phyloP scores from a whole-genome alignment of 345 rosid species.

The Pseudoturritis turrita region DNA sequence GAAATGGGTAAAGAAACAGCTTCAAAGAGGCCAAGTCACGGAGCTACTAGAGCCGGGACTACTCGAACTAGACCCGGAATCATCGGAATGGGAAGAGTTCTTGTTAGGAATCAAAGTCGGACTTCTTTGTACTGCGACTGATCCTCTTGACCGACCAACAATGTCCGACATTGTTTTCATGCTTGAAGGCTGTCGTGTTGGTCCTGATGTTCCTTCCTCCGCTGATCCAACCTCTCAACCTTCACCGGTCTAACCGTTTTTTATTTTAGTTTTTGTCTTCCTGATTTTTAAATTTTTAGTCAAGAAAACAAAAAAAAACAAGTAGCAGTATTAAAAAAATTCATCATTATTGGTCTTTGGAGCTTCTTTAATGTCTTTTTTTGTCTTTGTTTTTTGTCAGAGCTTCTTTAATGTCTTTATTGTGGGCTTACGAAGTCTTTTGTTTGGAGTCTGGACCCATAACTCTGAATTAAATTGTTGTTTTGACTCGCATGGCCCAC shows the following conservation, averaged over 20 bases:
- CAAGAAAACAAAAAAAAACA: not conserved
- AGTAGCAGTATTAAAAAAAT: not conserved
- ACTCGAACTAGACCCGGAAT: constrained; percentile 89
- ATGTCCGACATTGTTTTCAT: constrained; percentile 91
- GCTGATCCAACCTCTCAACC: constrained; percentile 82
- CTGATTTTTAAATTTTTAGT: constrained; percentile 16
- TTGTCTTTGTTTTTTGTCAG: not conserved
- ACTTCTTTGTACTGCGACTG: constrained; percentile 79
- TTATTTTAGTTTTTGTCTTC: not conserved
- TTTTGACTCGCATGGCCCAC: constrained; percentile 12
- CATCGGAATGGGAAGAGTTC: constrained; percentile 99
- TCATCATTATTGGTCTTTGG: constrained; percentile 19
- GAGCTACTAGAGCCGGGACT: constrained; percentile 88
- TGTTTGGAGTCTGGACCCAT: constrained; percentile 3
- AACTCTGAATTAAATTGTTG: constrained; percentile 8
- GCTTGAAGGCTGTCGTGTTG: constrained; percentile 98
- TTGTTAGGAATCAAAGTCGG: constrained; percentile 92
- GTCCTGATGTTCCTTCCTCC: constrained; percentile 76
- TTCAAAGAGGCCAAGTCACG: constrained; percentile 77
- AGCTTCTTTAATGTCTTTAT: constrained; percentile 26
- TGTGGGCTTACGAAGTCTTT: not conserved
- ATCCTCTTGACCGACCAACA: constrained; percentile 82
- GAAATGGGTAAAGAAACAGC: constrained; percentile 96
- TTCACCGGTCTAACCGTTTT: constrained; percentile 56
- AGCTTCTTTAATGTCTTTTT: constrained; percentile 27